phyloP scores from a whole-genome alignment of 495 filamentous ascomycete species.

The Neurospora tetrasperma region DNA sequence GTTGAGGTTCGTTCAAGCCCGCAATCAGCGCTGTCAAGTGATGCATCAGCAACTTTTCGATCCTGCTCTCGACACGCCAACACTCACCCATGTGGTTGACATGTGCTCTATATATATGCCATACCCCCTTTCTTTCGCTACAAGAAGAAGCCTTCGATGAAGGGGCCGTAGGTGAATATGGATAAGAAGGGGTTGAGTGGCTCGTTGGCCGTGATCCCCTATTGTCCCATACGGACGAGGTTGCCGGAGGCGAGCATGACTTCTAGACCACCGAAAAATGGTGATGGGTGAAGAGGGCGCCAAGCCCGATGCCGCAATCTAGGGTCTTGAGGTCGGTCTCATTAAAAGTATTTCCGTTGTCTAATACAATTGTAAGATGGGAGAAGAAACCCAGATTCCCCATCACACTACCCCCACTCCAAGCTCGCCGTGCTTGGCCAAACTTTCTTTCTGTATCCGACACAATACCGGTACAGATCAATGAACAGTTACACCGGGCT shows the following conservation, averaged over 20 bases:
- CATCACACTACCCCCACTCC: conserved; percentile 45
- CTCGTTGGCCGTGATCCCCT: conserved; percentile 27
- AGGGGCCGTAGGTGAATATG: conserved; percentile 39
- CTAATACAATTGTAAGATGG: neutral
- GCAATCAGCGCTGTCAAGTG: conserved; percentile 26
- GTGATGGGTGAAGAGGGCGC: conserved; percentile 39
- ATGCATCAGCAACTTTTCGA: neutral
- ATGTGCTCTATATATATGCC: conserved; percentile 34
- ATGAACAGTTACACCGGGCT: conserved; percentile 47
- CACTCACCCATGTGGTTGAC: conserved; percentile 35
- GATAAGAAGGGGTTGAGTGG: conserved; percentile 31
- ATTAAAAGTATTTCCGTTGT: neutral
- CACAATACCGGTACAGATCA: conserved; percentile 42
- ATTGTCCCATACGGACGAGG: conserved; percentile 41
- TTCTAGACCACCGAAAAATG: conserved; percentile 38
- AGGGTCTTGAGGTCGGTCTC: conserved; percentile 18
- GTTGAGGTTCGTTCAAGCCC: conserved; percentile 35
- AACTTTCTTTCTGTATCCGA: conserved; percentile 36
- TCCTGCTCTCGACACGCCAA: neutral
- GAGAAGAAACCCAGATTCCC: conserved; percentile 35
- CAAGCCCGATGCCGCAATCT: conserved; percentile 35
- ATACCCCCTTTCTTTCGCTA: conserved; percentile 33
- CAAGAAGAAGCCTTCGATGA: conserved; percentile 39
- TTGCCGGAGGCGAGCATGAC: conserved; percentile 40
- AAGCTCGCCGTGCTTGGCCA: conserved; percentile 46